phyloP scores from a whole-genome alignment of 192 early-diverging fungal genomes.

The Irineochytrium annulatum region DNA sequence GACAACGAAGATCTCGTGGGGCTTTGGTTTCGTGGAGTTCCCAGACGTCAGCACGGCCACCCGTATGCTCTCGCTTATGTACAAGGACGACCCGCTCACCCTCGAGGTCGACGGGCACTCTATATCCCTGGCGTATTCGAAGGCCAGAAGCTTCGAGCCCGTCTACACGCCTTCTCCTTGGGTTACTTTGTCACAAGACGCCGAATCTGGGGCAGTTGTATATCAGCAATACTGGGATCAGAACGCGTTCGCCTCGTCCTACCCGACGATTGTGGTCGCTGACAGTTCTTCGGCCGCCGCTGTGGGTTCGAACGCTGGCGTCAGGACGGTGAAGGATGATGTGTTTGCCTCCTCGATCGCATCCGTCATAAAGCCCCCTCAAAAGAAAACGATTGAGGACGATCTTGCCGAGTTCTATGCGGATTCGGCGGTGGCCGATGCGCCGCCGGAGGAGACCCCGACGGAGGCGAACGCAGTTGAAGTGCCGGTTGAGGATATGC shows the following conservation, averaged over 20 bases:
- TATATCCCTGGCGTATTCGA: constrained; percentile 50
- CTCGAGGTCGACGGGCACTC: constrained; percentile 44
- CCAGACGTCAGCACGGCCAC: constrained; percentile 23
- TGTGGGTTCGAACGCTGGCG: background rate
- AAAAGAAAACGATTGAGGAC: constrained; percentile 37
- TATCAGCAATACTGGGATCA: constrained; percentile 61
- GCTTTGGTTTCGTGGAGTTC: constrained; percentile 64
- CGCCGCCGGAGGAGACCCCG: background rate
- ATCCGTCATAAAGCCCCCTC: background rate
- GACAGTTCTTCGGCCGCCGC: constrained; percentile 11
- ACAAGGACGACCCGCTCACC: background rate
- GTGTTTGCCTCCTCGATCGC: background rate
- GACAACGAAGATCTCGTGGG: constrained; percentile 51
- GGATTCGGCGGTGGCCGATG: constrained; percentile 25
- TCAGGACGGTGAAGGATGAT: constrained; percentile 1
- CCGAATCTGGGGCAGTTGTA: constrained; percentile 26
- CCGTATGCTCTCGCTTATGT: background rate
- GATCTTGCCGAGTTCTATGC: constrained; percentile 63
- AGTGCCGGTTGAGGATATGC: background rate
- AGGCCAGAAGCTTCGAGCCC: constrained; percentile 54
- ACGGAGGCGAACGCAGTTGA: background rate
- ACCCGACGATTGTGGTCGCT: constrained; percentile 10
- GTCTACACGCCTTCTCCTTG: constrained; percentile 59
- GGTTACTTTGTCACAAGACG: constrained; percentile 37
- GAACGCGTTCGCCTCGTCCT: constrained; percentile 51